These are phyloP conservation scores for Proliferodiscus dingleyae DNA, from an alignment of 2,329 filamentous ascomycete species.

Conservation along the genomic window DNA sequence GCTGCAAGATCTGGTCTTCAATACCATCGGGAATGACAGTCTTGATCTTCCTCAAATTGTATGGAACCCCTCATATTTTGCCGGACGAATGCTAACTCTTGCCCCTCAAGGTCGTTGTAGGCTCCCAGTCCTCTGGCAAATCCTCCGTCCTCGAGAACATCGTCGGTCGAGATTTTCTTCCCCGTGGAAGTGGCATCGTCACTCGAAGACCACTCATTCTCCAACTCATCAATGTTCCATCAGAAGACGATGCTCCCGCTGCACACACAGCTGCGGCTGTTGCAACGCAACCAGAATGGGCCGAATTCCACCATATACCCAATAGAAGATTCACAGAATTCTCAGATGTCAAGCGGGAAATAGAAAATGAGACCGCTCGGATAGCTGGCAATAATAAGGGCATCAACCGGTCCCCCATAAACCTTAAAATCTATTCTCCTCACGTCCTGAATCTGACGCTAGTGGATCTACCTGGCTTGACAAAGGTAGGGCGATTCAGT, in stretches of 20 bases:
- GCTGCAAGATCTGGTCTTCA: conserved; percentile 97
- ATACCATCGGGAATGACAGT: conserved; percentile 98
- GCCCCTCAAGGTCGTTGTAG: conserved; percentile 77
- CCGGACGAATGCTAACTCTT: conserved; percentile 15
- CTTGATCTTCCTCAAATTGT: conserved; percentile 97
- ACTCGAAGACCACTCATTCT: conserved; percentile 91
- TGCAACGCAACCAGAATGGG: conserved; percentile 68
- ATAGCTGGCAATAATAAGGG: conserved; percentile 97
- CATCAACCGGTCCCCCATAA: conserved; percentile 95
- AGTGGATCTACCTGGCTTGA: conserved; percentile 91
- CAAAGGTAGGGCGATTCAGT: conserved; percentile 59
- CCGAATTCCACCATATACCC: conserved; percentile 93
- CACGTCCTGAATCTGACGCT: conserved; percentile 94
- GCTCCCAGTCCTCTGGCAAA: conserved; percentile 96
- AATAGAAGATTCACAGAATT: conserved; percentile 89
- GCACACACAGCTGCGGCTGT: conserved; percentile 76
- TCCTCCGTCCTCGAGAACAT: conserved; percentile 99
- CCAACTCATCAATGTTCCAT: conserved; percentile 94
- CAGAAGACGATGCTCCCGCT: conserved; percentile 61
- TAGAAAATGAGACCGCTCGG: conserved; percentile 91
- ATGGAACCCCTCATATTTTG: conserved; percentile 37
- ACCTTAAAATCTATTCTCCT: conserved; percentile 96
- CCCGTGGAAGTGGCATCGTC: conserved; percentile 93
- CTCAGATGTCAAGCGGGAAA: conserved; percentile 87
- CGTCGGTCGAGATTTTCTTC: conserved; percentile 93